Evolutionary conservation across 148 eudicot genomes (phyloP), one percentile per base, ranked within the genome.

Genomic region (Vaccinium macrocarpon): DNA sequence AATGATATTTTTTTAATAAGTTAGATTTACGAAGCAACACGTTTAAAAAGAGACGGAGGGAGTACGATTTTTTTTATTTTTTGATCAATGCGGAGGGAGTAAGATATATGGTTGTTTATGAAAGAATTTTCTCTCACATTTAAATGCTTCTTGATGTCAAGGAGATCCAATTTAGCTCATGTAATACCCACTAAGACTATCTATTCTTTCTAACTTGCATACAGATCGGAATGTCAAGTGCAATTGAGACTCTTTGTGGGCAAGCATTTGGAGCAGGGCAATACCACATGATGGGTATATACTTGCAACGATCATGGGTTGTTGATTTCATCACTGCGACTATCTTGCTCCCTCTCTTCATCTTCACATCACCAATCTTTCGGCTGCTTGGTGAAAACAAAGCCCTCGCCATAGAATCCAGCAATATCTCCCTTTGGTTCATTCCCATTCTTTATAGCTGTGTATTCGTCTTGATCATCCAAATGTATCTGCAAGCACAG

Each of bases 211-310:
- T 55, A 12, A 6, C 25, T 61, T 70, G 51, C 50, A 46, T 79
- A 55, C 86, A 93, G 94, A 68, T 93, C 52, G 94, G 97, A 68
- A 42, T 42, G 46, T 42, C 46, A 42, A 42, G 46, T 42, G 46
- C 46, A 5, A 42, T 0, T 0, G 46, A 93, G 81, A 88, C 93
- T 38, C 91, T 91, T 14, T 94, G 95, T 76, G 95, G 94, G 56
- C 95, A 94, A 91, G 93, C 97, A 13, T 94, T 81, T 70, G 97
- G 97, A 80, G 97, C 93, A 23, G 84, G 90, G 76, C 93, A 92
- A 71, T 85, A 87, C 88, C 89, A 92, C 68, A 90, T 94, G 92
- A 87, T 92, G 92, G 97, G 97, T 1, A 88, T 94, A 51, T 89
- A 88, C 88, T 82, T 94, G 77, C 98, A 94, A 81, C 82, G 88